A percentile compares a stretch with the other conserved stretches of the same genome.
These are phyloP conservation scores for Aspergillus viridinutans DNA, from an alignment of 2,329 filamentous ascomycete species.

Conservation along the genomic window DNA sequence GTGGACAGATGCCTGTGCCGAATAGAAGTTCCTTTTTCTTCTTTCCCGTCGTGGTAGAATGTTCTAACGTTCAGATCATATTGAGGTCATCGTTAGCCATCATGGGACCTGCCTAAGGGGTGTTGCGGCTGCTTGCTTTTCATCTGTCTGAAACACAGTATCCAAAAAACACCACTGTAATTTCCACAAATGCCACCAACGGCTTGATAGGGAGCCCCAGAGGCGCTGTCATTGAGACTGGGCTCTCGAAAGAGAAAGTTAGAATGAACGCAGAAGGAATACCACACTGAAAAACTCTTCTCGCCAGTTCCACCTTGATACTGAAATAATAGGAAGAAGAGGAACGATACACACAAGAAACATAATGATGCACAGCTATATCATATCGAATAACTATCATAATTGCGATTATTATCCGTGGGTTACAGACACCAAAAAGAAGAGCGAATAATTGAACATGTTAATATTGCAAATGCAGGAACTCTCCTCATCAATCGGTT, in stretches of 20 bases:
- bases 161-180: conserved; percentile 17
- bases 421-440: not conserved
- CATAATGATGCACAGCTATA: not conserved
- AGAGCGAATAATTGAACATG: not conserved
- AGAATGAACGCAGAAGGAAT: not conserved
- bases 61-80: not conserved
- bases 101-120: not conserved
- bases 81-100: not conserved
- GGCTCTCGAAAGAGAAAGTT: not conserved
- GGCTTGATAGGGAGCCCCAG: not conserved
- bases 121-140: not conserved
- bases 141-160: conserved; percentile 10
- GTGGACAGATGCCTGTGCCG: not conserved
- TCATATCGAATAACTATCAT: not conserved
- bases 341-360: not conserved
- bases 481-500: conserved; percentile 5
- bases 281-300: not conserved
- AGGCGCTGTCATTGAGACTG: not conserved
- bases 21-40: not conserved
- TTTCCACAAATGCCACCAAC: conserved; percentile 11
- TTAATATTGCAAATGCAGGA: conserved; percentile 11
- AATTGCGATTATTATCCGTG: not conserved
- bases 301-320: not conserved
- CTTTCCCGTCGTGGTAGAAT: not conserved
- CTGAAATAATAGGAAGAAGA: not conserved